Evolutionary conservation across 1,139 yeast genomes (phyloP).

Genomic region (Candida dubliniensis): DNA sequence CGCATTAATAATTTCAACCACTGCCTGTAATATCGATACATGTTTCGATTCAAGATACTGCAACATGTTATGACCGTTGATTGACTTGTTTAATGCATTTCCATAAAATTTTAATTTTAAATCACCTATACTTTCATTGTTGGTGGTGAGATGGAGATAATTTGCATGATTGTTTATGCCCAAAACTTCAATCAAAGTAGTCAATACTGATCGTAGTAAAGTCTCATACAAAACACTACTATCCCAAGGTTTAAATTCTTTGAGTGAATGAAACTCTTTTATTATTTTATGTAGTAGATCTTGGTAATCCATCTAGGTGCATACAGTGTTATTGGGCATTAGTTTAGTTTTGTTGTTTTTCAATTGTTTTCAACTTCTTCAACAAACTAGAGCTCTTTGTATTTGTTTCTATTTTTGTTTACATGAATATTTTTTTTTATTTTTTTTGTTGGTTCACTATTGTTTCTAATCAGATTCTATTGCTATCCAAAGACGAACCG

Average conservation of each 20-base stretch:
- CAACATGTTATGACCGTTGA: slow-evolving; percentile 3
- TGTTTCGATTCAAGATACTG: slow-evolving; percentile 1
- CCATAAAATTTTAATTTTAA: slow-evolving; percentile 7
- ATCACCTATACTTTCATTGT: slow-evolving; percentile 8
- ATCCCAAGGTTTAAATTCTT: slow-evolving; percentile 14
- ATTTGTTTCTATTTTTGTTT: background rate
- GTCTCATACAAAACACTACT: slow-evolving; percentile 17
- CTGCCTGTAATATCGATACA: slow-evolving; percentile 5
- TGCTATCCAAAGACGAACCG: too few relatives aligned
- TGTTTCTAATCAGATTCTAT: background rate
- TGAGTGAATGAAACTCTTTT: slow-evolving; percentile 23
- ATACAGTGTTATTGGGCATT: background rate
- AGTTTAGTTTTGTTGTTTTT: too few relatives aligned
- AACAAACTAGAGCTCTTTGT: too few relatives aligned
- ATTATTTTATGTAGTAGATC: slow-evolving; percentile 25
- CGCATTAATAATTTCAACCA: slow-evolving; percentile 13
- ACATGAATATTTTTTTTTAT: background rate
- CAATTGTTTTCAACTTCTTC: too few relatives aligned
- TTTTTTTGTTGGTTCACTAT: background rate
- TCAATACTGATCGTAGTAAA: slow-evolving; percentile 17
- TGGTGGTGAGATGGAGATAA: slow-evolving; percentile 5
- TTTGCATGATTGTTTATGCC: slow-evolving; percentile 1
- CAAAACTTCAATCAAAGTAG: slow-evolving; percentile 9
- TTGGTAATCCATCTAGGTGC: slow-evolving; percentile 4
- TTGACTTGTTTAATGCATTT: background rate